Base-by-base conservation (phyloP, 2,329 filamentous ascomycete genomes). In the Pseudogymnoascus verrucosus region DNA sequence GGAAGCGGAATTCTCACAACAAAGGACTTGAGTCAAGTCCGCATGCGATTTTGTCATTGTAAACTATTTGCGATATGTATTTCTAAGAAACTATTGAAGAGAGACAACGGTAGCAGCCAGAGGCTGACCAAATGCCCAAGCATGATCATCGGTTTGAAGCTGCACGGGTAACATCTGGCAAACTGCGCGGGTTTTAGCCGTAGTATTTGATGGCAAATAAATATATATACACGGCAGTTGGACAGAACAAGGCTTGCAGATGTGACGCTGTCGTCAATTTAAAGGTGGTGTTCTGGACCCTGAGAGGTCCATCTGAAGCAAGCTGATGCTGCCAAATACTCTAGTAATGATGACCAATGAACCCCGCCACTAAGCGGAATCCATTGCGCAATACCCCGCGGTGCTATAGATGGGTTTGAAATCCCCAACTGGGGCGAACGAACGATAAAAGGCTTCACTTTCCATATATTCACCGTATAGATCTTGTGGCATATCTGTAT, bases 291-390 rank as follows among this genome's bases (percentile, higher is more conserved):
- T 12, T 19, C 11, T 57, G 16, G 16, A 21, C 51, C 28, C 51
- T 57, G n/a, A 16, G 16, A 34, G 28, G 51, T 34, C 51, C 51
- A 11, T 34, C 51, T 57, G 51, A 57, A 34, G 28, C 28, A 57
- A 34, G 28, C 28, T 28, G 51, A 34, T 34, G 28, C 8, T 34
- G 51, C 28, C 47, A 57, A 37, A 44, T 44, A 12, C 14, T 34
- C 51, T 14, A 28, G 23, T 54, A 31, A 54, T 54, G 51, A 57
- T 57, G 51, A 57, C 51, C 51, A 57, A 34, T 57, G 28, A 34
- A 34, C 51, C 51, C 51, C 51, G 51, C 51, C 28, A 34, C 28
- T 57, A 57, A 34, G 47, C 47, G n/a, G 26, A 57, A 16, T 19
- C 28, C n/a, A 57, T 57, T 21, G 51, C 51, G 51, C 16, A 57